Evolutionary conservation across 257 asterid genomes (phyloP), one percentile per base, ranked within the genome.

Genomic region (Przewalskia tangutica): DNA sequence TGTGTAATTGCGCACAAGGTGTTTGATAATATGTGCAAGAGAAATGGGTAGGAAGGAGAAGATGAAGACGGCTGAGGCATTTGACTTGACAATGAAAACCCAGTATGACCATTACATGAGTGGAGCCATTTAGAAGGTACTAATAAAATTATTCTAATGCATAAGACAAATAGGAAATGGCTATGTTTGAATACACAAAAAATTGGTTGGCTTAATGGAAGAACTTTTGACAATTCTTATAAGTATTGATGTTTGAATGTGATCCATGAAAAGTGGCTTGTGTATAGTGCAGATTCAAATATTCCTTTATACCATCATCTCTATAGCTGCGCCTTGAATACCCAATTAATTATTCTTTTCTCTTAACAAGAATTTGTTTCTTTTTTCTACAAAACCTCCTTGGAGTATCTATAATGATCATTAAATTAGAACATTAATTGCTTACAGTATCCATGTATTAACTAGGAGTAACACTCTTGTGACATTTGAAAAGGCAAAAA

Each of bases 11-110:
- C 1, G 80, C 18, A 75, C 62, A 14, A 50, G 80, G 16, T 75
- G 63, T 75, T 75, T 75, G 80, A 50, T 75, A 75, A 50, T 48
- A 75, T 75, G 80, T 53, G 20, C 16, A 81, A 80, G 48, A 76
- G 66, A 71, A 84, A 85, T 81, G 86, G 82, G 53, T 77, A 81
- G 80, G 62, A 80, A 23, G 51, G 18, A 76, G 80, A 50, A 75
- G 63, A 68, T 20, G 81, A 40, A 84, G 71, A 80, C 64, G 16
- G 62, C 36, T 77, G 81, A 63, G 42, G 81, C 86, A 84, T 84
- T 66, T 73, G 89, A 86, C 87, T 73, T 27, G 84, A 53, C 79
- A 84, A 17, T 23, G 84, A 56, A 68, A 48, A 81, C 38, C 59
- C 36, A 38, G 58, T 36, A 59, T 64, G 63, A n/a, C n/a, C n/a